Evolutionary conservation across 169 alveolate species (phyloP), one percentile per base, ranked within the genome.

Genomic region (Sarcocystis neurona): DNA sequence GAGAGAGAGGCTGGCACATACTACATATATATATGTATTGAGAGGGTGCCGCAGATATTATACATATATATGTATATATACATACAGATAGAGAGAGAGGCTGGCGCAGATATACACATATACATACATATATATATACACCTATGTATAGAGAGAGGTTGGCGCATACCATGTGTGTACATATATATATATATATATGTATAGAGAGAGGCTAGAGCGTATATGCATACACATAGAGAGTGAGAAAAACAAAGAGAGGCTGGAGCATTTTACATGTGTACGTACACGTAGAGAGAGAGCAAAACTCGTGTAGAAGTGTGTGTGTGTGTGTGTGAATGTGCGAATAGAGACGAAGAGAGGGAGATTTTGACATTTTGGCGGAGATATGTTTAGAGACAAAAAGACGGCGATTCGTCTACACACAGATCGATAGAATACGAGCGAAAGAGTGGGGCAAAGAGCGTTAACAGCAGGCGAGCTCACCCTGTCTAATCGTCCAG

Each of bases 401-500:
- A n/a, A n/a, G n/a, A n/a, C n/a, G n/a, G n/a, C n/a, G n/a, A n/a
- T n/a, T n/a, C n/a, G n/a, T n/a, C n/a, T n/a, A n/a, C n/a, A n/a
- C n/a, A n/a, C n/a, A n/a, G n/a, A n/a, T n/a, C n/a, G n/a, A n/a
- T n/a, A n/a, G n/a, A n/a, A n/a, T n/a, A n/a, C n/a, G n/a, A n/a
- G n/a, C n/a, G n/a, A n/a, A n/a, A n/a, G n/a, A n/a, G n/a, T n/a
- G n/a, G n/a, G n/a, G n/a, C n/a, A n/a, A n/a, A n/a, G n/a, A n/a
- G n/a, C n/a, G n/a, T n/a, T n/a, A n/a, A n/a, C n/a, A n/a, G n/a
- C n/a, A n/a, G n/a, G n/a, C n/a, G n/a, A n/a, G n/a, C 70, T 68
- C 79, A 50, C 92, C 92, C 50, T 60, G 56, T 30, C 93, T 88
- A 41, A 92, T 85, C 48, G 95, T 89, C 99, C 99, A 99, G 95